These are phyloP conservation scores for Penicillium coprophilum DNA, from an alignment of 495 filamentous ascomycete genomes.

Conservation along the genomic window DNA sequence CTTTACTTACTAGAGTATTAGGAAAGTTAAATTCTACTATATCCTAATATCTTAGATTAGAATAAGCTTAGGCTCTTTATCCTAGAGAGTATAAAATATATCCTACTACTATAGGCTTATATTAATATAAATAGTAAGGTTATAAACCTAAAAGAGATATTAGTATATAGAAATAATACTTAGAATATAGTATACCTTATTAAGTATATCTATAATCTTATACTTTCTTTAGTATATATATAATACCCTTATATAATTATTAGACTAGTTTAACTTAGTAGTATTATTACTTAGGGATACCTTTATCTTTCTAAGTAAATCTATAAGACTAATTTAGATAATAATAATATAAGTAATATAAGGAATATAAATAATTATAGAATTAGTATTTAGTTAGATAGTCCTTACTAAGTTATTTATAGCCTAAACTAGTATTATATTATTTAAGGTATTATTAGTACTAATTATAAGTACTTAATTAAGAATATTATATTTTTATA, in stretches of 20 bases:
- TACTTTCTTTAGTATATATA: background rate
- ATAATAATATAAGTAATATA: constrained; percentile 2
- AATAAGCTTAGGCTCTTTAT: background rate
- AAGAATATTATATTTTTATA: too few relatives aligned
- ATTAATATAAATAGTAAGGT: background rate
- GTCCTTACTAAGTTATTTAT: too few relatives aligned
- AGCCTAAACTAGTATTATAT: too few relatives aligned
- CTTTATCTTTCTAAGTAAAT: background rate
- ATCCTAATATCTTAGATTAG: constrained; percentile 1
- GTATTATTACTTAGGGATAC: background rate
- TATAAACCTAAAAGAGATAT: background rate
- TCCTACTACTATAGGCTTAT: background rate
- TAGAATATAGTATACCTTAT: background rate
- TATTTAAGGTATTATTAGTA: too few relatives aligned
- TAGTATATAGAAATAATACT: background rate
- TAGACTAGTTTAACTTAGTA: background rate
- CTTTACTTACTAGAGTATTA: background rate
- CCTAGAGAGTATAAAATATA: background rate
- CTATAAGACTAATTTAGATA: background rate
- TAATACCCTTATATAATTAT: background rate
- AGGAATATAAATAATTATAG: background rate
- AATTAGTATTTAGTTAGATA: too few relatives aligned
- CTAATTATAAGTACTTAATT: too few relatives aligned
- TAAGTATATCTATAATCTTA: background rate
- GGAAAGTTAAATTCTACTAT: too few relatives aligned